A percentile compares a stretch with the other conserved stretches of the same genome.
phyloP scores from a whole-genome alignment of 805 yeast species.

The Candida khao-thaluensis region DNA sequence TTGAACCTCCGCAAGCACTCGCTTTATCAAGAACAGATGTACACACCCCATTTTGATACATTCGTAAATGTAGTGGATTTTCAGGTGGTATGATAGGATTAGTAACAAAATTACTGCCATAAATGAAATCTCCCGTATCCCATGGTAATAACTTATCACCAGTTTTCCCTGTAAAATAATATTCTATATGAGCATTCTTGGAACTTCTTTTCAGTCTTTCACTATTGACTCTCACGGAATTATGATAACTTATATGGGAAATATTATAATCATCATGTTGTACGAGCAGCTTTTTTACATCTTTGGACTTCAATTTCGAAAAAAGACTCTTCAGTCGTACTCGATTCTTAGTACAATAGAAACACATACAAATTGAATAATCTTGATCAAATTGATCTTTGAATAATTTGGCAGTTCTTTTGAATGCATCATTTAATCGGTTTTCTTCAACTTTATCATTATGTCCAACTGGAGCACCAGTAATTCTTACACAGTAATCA shows the following conservation, averaged over 20 bases:
- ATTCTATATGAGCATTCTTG: background rate
- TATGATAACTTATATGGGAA: constrained; percentile 2
- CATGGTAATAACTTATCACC: constrained; percentile 1
- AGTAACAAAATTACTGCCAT: background rate
- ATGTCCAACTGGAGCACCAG: constrained; percentile 14
- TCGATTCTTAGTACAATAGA: constrained; percentile 3
- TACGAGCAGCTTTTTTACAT: background rate
- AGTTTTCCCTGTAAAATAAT: background rate
- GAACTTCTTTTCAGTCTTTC: background rate
- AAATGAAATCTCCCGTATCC: background rate
- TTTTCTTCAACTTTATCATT: constrained; percentile 25
- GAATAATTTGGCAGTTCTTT: constrained; percentile 12
- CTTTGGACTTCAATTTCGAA: background rate
- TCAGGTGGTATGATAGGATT: background rate
- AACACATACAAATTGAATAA: constrained; percentile 6
- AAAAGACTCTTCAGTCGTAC: constrained; percentile 1
- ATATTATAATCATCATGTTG: background rate
- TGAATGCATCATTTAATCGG: constrained; percentile 17
- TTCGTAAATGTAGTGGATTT: background rate
- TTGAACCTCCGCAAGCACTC: background rate
- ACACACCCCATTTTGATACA: constrained; percentile 2
- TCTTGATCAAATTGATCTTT: background rate
- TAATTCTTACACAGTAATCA: constrained; percentile 4
- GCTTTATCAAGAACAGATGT: background rate
- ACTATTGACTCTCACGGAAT: background rate